Evolutionary conservation across 768 basidiomycete species (phyloP).

Genomic region (Tylopilus sp.): DNA sequence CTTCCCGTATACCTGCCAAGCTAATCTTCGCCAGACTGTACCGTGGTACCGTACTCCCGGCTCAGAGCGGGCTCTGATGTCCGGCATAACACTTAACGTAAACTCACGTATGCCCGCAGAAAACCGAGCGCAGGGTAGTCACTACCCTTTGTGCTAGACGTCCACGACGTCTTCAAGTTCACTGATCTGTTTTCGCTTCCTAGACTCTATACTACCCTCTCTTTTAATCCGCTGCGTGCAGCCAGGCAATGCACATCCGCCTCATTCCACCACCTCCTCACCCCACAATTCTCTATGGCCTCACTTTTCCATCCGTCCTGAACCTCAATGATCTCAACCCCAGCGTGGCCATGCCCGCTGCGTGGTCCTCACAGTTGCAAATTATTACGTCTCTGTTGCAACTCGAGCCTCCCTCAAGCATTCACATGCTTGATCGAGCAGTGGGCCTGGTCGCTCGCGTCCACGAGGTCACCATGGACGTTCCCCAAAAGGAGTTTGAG

Average conservation of each 20-base stretch:
- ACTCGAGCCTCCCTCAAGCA: conserved; percentile 46
- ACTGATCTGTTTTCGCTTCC: not conserved
- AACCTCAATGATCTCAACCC: conserved; percentile 34
- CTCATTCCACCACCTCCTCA: conserved; percentile 43
- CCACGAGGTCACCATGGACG: conserved; percentile 60
- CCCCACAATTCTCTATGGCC: conserved; percentile 56
- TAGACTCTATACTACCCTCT: conserved; percentile 24
- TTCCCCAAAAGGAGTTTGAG: conserved; percentile 41
- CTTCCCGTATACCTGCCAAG: not conserved
- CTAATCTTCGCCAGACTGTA: not conserved
- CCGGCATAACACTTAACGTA: conserved; percentile 25
- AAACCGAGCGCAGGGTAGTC: conserved; percentile 22
- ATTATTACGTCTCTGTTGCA: conserved; percentile 46
- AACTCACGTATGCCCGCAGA: conserved; percentile 30
- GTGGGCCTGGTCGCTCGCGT: conserved; percentile 54
- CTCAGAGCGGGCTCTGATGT: conserved; percentile 9
- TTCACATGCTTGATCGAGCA: conserved; percentile 60
- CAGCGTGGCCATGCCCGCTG: conserved; percentile 36
- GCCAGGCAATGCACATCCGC: conserved; percentile 51
- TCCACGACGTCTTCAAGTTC: conserved; percentile 23
- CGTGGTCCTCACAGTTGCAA: conserved; percentile 56
- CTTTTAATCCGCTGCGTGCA: conserved; percentile 21
- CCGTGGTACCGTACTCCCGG: not conserved
- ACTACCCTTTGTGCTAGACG: conserved; percentile 27
- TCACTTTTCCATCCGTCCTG: conserved; percentile 46